phyloP scores from a whole-genome alignment of 2,329 filamentous ascomycete species.

The Zalaria obscura region DNA sequence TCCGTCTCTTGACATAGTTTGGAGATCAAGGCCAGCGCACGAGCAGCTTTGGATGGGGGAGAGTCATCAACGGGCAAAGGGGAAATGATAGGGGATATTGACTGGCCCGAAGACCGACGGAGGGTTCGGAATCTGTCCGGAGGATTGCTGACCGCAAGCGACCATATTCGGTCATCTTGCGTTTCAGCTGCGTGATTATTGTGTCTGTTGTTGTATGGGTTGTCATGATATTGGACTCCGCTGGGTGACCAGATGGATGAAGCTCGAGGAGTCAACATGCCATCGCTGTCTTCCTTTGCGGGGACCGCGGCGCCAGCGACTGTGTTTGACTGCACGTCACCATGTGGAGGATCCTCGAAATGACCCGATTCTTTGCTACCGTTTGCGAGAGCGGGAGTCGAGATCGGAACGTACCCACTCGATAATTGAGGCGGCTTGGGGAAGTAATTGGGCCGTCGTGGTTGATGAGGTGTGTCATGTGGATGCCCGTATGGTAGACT shows the following conservation, averaged over 20 bases:
- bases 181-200: neutral
- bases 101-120: constrained; percentile 16
- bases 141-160: too few species aligned
- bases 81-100: constrained; percentile 19
- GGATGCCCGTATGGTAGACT: constrained; percentile 22
- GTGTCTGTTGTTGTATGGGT: constrained; percentile 7
- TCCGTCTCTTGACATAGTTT: constrained; percentile 63
- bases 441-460: constrained; percentile 42
- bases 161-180: too few species aligned
- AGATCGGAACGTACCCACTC: constrained; percentile 17
- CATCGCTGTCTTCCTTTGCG: too few species aligned
- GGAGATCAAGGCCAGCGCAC: constrained; percentile 57
- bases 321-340: too few species aligned
- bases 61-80: constrained; percentile 20
- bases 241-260: constrained; percentile 7
- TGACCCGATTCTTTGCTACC: too few species aligned
- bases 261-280: neutral
- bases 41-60: constrained; percentile 39
- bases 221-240: constrained; percentile 9
- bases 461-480: constrained; percentile 25
- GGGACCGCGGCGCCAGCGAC: too few species aligned
- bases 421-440: constrained; percentile 47
- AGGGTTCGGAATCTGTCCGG: constrained; percentile 10
- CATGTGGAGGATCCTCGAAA: too few species aligned
- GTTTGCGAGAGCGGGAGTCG: neutral